Base-by-base conservation (phyloP, 2,329 filamentous ascomycete genomes). In the Neobulgaria alba region DNA sequence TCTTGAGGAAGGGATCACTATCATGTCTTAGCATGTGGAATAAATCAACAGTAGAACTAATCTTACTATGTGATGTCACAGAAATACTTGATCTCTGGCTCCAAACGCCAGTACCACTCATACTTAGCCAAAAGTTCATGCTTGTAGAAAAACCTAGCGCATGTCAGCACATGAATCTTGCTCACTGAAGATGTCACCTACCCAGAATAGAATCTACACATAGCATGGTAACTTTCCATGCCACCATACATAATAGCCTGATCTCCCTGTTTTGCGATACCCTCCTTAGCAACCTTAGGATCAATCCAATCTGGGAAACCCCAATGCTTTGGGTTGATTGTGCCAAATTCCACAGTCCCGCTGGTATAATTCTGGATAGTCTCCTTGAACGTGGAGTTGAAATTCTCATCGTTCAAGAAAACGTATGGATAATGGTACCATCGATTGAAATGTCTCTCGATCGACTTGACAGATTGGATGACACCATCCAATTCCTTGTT, bases 11-110 rank as follows among this genome's bases (percentile, higher is more conserved):
- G 1, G 92, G 92, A 62, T 98, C 92, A 60, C 85, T 90, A 48
- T 10, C 33, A 12, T 10, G 23, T 32, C 55, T 70, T 46, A 68
- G 62, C 37, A 21, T n/a, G 20, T 26, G 4, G 3, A 1, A 7
- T 14, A 34, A 17, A 15, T 4, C 8, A 37, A 21, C 10, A 20
- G 10, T 14, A 31, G 5, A 23, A 26, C 61, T n/a, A n/a, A n/a
- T n/a, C 78, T 48, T 78, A 90, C 85, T 98, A 98, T 51, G 92
- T 98, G 54, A 98, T 96, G 61, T 98, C 92, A 65, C 92, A 98
- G 69, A 98, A 98, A 69, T 96, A 98, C 68, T 90, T 95, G 76
- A 98, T 96, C 66, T 98, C 92, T 51, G 92, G 92, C 72, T 98
- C 92, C 55, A 98, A 71, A 49, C 92, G 87, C 92, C 92, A 98